Percentiles rank a stretch among this genome's conserved stretches.
These are phyloP conservation scores for Aspergillus steynii DNA, from an alignment of 495 filamentous ascomycete genomes.

Conservation along the genomic window DNA sequence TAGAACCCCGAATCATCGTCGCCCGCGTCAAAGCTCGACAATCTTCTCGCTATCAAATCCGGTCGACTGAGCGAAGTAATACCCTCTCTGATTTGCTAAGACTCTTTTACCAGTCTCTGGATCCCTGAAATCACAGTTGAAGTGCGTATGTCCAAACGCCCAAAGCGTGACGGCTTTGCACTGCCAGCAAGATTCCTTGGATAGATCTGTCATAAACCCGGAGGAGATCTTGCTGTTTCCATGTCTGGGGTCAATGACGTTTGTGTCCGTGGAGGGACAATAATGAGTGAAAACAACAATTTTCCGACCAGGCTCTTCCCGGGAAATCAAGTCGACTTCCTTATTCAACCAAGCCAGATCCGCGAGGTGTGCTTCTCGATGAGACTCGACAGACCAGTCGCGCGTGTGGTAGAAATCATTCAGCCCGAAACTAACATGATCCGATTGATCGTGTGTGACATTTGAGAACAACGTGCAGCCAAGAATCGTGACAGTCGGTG, in stretches of 20 bases:
- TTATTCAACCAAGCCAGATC: slow-evolving; percentile 49
- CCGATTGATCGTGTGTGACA: slow-evolving; percentile 27
- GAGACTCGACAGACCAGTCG: slow-evolving; percentile 40
- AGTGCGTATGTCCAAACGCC: slow-evolving; percentile 58
- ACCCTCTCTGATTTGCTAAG: slow-evolving; percentile 32
- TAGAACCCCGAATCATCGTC: not conserved
- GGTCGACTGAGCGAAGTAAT: slow-evolving; percentile 28
- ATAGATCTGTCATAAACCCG: slow-evolving; percentile 48
- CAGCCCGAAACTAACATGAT: slow-evolving; percentile 30
- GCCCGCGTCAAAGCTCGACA: not conserved
- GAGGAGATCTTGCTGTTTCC: slow-evolving; percentile 30
- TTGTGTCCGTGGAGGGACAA: slow-evolving; percentile 34
- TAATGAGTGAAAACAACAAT: slow-evolving; percentile 49
- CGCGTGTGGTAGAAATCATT: slow-evolving; percentile 46
- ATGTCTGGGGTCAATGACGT: slow-evolving; percentile 37
- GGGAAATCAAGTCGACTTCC: slow-evolving; percentile 27
- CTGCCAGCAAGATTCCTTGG: slow-evolving; percentile 41
- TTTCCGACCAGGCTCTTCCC: slow-evolving; percentile 24
- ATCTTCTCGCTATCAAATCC: slow-evolving; percentile 24
- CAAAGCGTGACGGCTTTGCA: slow-evolving; percentile 40
- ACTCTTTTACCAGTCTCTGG: slow-evolving; percentile 23
- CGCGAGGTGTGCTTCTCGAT: slow-evolving; percentile 30
- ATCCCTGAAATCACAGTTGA: slow-evolving; percentile 46
- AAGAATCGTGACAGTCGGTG: slow-evolving; percentile 36
- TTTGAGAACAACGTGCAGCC: slow-evolving; percentile 51